These are phyloP conservation scores for Wickerhamomyces sydowiorum DNA, from an alignment of 805 yeast species.

Conservation along the genomic window DNA sequence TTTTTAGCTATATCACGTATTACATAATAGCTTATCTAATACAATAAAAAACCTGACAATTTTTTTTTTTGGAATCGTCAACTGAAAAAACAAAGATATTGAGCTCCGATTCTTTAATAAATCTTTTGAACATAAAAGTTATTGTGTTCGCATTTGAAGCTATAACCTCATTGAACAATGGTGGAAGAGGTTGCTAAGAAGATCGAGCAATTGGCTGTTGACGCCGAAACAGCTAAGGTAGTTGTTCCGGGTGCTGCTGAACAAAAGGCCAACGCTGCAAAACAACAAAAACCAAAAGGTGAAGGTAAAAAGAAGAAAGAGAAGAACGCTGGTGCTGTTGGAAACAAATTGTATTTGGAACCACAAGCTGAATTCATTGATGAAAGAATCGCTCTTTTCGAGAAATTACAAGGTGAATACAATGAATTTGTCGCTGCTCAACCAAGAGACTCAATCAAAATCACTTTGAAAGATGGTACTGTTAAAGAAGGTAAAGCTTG, in stretches of 20 bases:
- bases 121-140: too few species aligned
- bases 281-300: conserved; percentile 15
- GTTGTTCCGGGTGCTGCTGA: conserved; percentile 24
- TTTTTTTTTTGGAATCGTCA: too few species aligned
- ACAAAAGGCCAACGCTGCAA: conserved; percentile 4
- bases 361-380: conserved; percentile 86
- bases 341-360: conserved; percentile 42
- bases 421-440: conserved; percentile 65
- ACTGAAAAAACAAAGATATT: too few species aligned
- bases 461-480: conserved; percentile 85
- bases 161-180: too few species aligned
- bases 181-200: conserved; percentile 43
- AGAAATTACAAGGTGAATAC: conserved; percentile 69
- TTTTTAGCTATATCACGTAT: too few species aligned
- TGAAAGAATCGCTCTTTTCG: conserved; percentile 73
- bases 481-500: conserved; percentile 72
- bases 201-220: conserved; percentile 38
- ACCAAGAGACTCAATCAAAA: conserved; percentile 58
- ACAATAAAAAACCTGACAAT: too few species aligned
- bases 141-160: too few species aligned
- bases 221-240: conserved; percentile 17
- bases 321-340: conserved; percentile 28
- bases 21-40: too few species aligned
- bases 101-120: too few species aligned
- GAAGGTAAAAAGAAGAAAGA: conserved; percentile 37